Base-by-base conservation (phyloP, 1,284 basidiomycete genomes). In the Leccinum cinnamomeum region DNA sequence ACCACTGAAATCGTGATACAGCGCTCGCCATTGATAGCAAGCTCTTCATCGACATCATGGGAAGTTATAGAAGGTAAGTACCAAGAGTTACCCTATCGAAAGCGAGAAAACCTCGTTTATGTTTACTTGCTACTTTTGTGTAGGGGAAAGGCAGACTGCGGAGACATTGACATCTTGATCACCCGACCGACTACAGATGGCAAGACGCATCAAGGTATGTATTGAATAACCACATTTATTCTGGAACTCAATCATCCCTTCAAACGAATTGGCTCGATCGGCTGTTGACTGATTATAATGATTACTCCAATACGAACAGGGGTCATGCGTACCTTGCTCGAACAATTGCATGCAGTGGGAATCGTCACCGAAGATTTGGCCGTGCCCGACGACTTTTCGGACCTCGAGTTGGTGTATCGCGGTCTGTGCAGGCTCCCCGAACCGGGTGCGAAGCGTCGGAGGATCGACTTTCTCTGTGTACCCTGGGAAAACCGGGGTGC, bases 141-240 rank as follows among this genome's bases (percentile, higher is more conserved):
- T 63, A 91, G 90, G 63, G 91, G 92, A 5, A 89, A 89, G 70
- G 77, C 79, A 1, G 85, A 86, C 57, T 95, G 91, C 61, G 94
- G 95, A 1, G 95, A 97, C 73, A 93, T 97, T 61, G 95, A 97
- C 73, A 87, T 97, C 57, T 75, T 97, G 63, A 88, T 97, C 67
- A 94, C 92, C 0, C 85, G 93, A 14, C 81, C 87, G 25, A 81
- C 84, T 0, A 74, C 81, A 3, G 92, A 95, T 68, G 92, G 92
- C 0, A 81, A 77, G 62, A 90, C 87, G 0, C 94, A 95, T 70
- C 74, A 77, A 60, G 91, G 93, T 83, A 51, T 28, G 65, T 12
- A 48, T 7, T 14, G 20, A 48, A 48, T 23, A 46, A 20, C 11
- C 4, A 23, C 46, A 48, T 48, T 6, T 23, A 23, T 20, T 48